Evolutionary conservation across 306 rosid species (phyloP).

Genomic region (Quercus dentata): DNA sequence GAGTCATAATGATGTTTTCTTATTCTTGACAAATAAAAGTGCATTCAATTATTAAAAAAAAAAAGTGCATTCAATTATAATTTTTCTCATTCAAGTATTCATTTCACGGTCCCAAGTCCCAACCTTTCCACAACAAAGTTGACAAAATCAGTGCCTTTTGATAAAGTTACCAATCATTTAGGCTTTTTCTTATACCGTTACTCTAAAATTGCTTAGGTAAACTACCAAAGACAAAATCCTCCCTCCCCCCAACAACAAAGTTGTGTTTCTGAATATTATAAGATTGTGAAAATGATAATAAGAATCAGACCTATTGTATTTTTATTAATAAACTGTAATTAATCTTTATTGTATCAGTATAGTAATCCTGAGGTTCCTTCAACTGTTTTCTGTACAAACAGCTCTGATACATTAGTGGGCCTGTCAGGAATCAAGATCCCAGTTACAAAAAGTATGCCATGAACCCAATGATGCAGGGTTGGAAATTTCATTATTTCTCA

Average conservation of each 20-base stretch:
- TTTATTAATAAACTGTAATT: not conserved
- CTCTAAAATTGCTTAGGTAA: not conserved
- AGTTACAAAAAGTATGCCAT: constrained; percentile 35
- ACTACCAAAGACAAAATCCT: not conserved
- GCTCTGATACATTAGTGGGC: constrained; percentile 4
- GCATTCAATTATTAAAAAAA: not conserved
- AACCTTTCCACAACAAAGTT: constrained; percentile 6
- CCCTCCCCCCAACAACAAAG: too few relatives aligned
- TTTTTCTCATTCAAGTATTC: not conserved
- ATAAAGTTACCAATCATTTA: constrained; percentile 37
- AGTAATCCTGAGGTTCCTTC: not conserved
- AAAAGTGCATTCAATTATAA: not conserved
- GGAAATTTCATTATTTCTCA: constrained; percentile 20
- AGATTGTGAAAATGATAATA: not conserved
- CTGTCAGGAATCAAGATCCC: constrained; percentile 33
- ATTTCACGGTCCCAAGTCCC: not conserved
- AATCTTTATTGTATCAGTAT: not conserved
- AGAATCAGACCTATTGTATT: too few relatives aligned
- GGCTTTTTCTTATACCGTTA: constrained; percentile 2
- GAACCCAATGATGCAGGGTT: not conserved
- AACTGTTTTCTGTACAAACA: constrained; percentile 1
- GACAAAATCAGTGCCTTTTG: constrained; percentile 13
- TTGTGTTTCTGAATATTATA: not conserved
- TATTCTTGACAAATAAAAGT: not conserved
- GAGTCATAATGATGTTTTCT: not conserved